Conservation (phyloP, 345 rosid species). For the Mangifera indica region DNA sequence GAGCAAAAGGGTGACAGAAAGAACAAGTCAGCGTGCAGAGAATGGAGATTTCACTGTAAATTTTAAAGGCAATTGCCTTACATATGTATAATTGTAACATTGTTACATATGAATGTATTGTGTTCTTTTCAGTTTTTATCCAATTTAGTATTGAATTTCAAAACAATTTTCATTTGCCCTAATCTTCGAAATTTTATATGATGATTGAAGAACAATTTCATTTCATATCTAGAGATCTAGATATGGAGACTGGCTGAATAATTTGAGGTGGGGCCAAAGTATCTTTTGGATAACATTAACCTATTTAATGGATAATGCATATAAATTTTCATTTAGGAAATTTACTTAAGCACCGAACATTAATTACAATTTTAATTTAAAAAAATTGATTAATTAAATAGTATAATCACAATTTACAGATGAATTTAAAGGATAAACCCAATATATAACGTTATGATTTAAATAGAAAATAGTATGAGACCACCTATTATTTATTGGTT, state of each 20-base stretch:
- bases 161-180: not conserved
- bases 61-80: not conserved
- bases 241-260: not conserved
- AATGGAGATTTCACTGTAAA: constrained; percentile 3
- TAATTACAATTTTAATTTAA: no score
- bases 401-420: no score
- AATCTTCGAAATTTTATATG: no score
- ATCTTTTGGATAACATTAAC: not conserved
- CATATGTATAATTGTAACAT: not conserved
- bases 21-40: not conserved
- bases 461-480: no score
- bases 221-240: not conserved
- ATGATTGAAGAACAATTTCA: not conserved
- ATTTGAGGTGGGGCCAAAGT: not conserved
- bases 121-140: no score
- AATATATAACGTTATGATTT: no score
- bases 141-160: not conserved
- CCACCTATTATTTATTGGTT: no score
- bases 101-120: not conserved
- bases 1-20: not conserved
- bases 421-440: no score
- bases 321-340: no score
- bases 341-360: no score
- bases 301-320: not conserved
- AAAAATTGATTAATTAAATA: no score